phyloP scores from a whole-genome alignment of 176 grass and related monocot species.

The Oryza officinalis region DNA sequence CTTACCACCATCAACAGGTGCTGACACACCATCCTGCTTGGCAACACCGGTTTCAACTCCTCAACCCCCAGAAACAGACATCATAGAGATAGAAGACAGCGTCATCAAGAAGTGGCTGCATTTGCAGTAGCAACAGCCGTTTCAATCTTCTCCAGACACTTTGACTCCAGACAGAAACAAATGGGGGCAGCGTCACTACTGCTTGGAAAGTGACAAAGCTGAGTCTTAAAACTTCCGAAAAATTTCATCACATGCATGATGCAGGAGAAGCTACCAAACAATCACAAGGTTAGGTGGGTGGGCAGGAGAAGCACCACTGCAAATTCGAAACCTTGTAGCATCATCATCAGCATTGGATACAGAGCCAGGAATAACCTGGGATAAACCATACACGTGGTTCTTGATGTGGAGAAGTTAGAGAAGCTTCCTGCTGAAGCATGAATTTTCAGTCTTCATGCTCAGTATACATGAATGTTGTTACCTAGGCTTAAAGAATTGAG shows the following conservation, averaged over 20 bases:
- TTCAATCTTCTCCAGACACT: background rate
- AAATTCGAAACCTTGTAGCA: background rate
- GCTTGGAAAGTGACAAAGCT: background rate
- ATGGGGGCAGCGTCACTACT: background rate
- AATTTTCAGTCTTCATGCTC: slow-evolving; percentile 19
- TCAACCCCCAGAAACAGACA: background rate
- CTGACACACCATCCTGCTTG: background rate
- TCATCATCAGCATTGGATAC: background rate
- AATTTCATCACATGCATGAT: background rate
- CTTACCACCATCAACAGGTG: background rate
- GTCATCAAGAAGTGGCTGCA: background rate
- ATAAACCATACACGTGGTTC: background rate
- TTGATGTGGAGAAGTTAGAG: background rate
- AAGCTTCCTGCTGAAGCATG: background rate
- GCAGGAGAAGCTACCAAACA: background rate
- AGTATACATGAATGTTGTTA: background rate
- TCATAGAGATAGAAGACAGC: background rate
- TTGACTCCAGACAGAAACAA: background rate
- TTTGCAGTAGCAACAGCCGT: background rate
- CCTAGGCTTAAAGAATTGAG: background rate
- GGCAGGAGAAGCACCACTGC: background rate
- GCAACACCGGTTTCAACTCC: background rate
- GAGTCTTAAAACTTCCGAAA: background rate
- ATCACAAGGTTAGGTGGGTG: background rate
- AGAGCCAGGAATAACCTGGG: background rate